Evolutionary conservation across 108 stramenopile genomes (phyloP), one percentile per base, ranked within the genome.

Genomic region (Pseudonitzschia multiseries): DNA sequence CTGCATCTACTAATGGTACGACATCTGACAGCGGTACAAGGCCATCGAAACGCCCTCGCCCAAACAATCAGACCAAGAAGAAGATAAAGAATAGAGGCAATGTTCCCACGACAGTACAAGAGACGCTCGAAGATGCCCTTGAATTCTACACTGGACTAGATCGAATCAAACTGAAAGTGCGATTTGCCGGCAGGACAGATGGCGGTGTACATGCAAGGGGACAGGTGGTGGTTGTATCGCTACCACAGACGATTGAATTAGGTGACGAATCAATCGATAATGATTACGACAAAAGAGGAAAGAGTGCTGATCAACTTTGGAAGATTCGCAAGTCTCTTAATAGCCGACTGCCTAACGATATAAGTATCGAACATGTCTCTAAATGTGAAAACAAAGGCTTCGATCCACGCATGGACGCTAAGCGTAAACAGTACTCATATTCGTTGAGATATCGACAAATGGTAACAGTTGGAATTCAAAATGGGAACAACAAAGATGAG

Each of bases 121-220:
- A 89, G 48, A 74, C 79, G 33, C 67, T 93, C 4, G 92, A 93
- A 70, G 57, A 73, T 27, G 88, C 89, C 42, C 48, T 93, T 70
- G 70, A 74, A 57, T 75, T 72, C 48, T 79, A 68, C 50, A 66
- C 56, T 14, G 57, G 60, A 31, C 29, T 73, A 10, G 59, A 64
- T 33, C 50, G 79, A 41, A 8, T 26, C 4, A 61, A 73, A 14
- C 76, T 89, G n/a, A 74, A 85, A 54, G 63, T 91, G 10, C 79
- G 84, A 2, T 87, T 84, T 70, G 88, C 89, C 0, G 88, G 92
- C 14, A 77, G 92, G 36, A 93, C 92, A 2, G 92, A 93, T 68
- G 84, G 84, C 57, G 92, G 92, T 0, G 92, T 93, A 0, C 92
- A 93, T 75, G 92, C 92, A 17, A 63, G 84, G 10, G 87, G 88